Percentiles rank a stretch among this genome's conserved stretches.
These are phyloP conservation scores for Mycena citricolor DNA, from an alignment of 1,284 basidiomycete genomes.

Conservation along the genomic window DNA sequence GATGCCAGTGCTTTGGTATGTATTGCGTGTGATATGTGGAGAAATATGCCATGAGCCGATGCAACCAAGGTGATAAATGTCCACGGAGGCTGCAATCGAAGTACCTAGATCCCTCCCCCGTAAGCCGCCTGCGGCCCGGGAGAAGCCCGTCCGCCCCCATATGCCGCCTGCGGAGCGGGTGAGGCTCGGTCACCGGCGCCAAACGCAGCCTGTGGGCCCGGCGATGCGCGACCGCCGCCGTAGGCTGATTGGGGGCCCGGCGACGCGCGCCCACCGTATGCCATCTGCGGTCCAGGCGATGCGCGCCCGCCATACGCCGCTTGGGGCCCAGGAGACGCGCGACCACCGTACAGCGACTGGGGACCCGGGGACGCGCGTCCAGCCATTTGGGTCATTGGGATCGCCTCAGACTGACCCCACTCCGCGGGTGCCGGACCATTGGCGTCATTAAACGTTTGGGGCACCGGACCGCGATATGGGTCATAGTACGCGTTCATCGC, in stretches of 20 bases:
- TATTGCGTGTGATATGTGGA: no score
- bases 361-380: slow-evolving; percentile 47
- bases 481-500: slow-evolving; percentile 58
- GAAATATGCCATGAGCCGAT: no score
- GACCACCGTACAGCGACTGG: slow-evolving; percentile 27
- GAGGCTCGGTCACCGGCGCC: slow-evolving; percentile 28
- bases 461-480: slow-evolving; percentile 73
- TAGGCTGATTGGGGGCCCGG: slow-evolving; percentile 30
- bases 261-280: slow-evolving; percentile 23
- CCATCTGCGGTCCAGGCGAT: slow-evolving; percentile 43
- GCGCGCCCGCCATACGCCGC: slow-evolving; percentile 40
- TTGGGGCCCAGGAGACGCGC: slow-evolving; percentile 47
- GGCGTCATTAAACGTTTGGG: slow-evolving; percentile 57
- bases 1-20: no score
- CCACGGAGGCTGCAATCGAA: no score
- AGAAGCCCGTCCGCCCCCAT: slow-evolving; percentile 30
- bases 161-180: slow-evolving; percentile 31
- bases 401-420: slow-evolving; percentile 49
- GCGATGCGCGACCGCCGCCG: slow-evolving; percentile 29
- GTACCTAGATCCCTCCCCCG: slow-evolving; percentile 29
- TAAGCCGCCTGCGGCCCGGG: slow-evolving; percentile 30
- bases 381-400: slow-evolving; percentile 75
- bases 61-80: no score
- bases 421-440: slow-evolving; percentile 28
- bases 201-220: slow-evolving; percentile 31